Evolutionary conservation across 163 green algal genomes (phyloP).

Genomic region (Scenedesmus sp.): DNA sequence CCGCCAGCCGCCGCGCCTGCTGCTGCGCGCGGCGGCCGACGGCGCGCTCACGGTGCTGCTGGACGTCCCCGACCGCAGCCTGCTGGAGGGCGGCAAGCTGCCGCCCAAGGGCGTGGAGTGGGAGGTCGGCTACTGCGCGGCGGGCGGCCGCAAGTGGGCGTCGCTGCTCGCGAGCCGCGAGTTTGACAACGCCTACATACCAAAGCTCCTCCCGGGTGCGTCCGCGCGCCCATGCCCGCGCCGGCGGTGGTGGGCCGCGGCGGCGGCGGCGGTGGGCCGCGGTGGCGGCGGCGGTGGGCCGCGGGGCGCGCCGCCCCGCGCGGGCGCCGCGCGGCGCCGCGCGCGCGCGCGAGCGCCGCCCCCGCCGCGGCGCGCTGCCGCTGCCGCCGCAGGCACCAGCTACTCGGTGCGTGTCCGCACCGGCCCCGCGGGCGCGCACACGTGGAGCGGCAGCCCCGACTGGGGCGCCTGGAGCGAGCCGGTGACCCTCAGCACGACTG

Average conservation of each 20-base stretch:
- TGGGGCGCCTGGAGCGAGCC: conserved; percentile 8
- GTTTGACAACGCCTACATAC: conserved; percentile 23
- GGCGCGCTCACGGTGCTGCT: conserved; percentile 18
- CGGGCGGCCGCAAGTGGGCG: conserved; percentile 25
- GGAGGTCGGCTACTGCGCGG: conserved; percentile 38
- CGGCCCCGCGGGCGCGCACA: conserved; percentile 13
- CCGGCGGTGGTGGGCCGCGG: not conserved
- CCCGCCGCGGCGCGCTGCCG: not conserved
- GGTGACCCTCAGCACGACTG: conserved; percentile 1
- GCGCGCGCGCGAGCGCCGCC: not conserved
- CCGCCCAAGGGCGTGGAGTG: conserved; percentile 40
- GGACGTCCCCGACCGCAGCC: conserved; percentile 31
- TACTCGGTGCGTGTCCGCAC: conserved; percentile 20
- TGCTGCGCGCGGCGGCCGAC: conserved; percentile 15
- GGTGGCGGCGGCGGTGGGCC: not conserved
- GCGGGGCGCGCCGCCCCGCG: too few species aligned
- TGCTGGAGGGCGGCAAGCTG: conserved; percentile 25
- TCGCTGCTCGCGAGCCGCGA: conserved; percentile 3
- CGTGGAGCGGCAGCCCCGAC: conserved; percentile 25
- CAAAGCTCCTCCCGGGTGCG: conserved; percentile 26
- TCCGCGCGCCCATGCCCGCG: not conserved
- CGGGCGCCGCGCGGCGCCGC: too few species aligned
- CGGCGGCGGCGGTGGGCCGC: not conserved
- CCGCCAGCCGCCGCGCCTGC: conserved; percentile 12
- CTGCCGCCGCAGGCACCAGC: conserved; percentile 28